Percentiles rank a stretch among this genome's conserved stretches.
phyloP scores from a whole-genome alignment of 805 yeast species.

The Sugiyamaella marilandica region DNA sequence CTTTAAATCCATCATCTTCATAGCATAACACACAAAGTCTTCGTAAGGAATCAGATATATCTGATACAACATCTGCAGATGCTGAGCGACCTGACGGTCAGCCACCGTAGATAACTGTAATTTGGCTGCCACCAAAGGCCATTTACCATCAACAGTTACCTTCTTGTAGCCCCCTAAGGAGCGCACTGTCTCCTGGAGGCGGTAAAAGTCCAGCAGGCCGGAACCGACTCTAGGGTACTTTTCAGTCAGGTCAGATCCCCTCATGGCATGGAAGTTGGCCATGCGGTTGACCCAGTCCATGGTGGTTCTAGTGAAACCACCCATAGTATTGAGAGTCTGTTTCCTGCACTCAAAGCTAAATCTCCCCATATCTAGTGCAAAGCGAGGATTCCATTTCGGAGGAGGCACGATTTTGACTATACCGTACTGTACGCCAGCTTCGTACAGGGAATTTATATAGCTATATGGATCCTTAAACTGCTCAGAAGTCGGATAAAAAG shows the following conservation, averaged over 20 bases:
- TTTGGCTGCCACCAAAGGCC: conserved; percentile 14
- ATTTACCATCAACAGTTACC: conserved; percentile 18
- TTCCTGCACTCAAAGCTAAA: conserved; percentile 33
- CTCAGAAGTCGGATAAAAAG: conserved; percentile 47
- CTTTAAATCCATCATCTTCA: neutral
- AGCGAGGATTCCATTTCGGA: conserved; percentile 38
- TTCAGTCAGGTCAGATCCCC: conserved; percentile 15
- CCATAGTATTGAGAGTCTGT: conserved; percentile 34
- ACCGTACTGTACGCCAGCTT: conserved; percentile 58
- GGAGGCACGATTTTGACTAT: conserved; percentile 75
- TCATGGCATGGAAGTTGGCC: conserved; percentile 30
- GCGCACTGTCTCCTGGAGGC: conserved; percentile 28
- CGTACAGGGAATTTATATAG: conserved; percentile 52
- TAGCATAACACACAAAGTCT: conserved; percentile 17
- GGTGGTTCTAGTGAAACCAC: conserved; percentile 31
- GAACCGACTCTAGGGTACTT: conserved; percentile 26
- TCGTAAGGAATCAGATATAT: conserved; percentile 27
- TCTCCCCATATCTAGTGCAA: conserved; percentile 31
- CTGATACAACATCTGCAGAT: conserved; percentile 17
- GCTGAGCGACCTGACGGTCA: conserved; percentile 5
- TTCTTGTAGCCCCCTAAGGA: conserved; percentile 26
- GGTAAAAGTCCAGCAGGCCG: conserved; percentile 28
- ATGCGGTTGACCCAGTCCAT: conserved; percentile 33
- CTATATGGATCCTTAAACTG: conserved; percentile 61
- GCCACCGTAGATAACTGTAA: conserved; percentile 14